These are phyloP conservation scores for Debaryomyces tyrocola DNA, from an alignment of 805 yeast species.

Conservation along the genomic window DNA sequence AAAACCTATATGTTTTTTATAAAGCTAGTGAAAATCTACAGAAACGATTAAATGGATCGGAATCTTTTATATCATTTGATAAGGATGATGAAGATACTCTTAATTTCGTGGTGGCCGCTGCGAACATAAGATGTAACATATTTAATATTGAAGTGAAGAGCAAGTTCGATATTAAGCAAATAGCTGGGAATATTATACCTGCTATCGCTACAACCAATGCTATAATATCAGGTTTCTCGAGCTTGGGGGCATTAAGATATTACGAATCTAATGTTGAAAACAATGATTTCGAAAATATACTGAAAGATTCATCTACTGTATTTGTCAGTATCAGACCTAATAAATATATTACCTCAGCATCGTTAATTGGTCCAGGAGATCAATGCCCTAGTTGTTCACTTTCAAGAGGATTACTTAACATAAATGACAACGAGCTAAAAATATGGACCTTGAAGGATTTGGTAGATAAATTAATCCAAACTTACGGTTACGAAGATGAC, in stretches of 20 bases:
- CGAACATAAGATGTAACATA: conserved; percentile 71
- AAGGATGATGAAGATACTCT: conserved; percentile 94
- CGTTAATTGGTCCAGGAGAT: conserved; percentile 60
- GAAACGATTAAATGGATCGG: conserved; percentile 40
- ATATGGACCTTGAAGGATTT: conserved; percentile 47
- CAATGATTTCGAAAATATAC: conserved; percentile 25
- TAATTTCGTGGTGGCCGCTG: conserved; percentile 81
- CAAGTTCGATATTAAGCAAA: conserved; percentile 85
- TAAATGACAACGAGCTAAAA: conserved; percentile 27
- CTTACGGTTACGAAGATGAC: conserved; percentile 50
- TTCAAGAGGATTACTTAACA: conserved; percentile 49
- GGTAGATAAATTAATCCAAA: conserved; percentile 46
- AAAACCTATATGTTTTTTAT: conserved; percentile 61
- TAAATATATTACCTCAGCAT: conserved; percentile 65
- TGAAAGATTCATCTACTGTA: conserved; percentile 26
- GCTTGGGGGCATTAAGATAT: conserved; percentile 64
- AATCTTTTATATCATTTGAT: conserved; percentile 63
- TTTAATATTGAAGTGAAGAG: conserved; percentile 72
- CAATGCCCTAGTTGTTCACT: conserved; percentile 68
- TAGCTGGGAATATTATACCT: conserved; percentile 97
- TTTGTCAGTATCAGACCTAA: conserved; percentile 49
- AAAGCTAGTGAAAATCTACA: conserved; percentile 51
- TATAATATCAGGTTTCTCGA: conserved; percentile 85
- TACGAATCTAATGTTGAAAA: conserved; percentile 32
- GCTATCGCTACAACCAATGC: conserved; percentile 99